A percentile compares a stretch with the other conserved stretches of the same genome.
Conservation (phyloP, 2,329 filamentous ascomycete species). For the Calonectria pseudoreteaudii region DNA sequence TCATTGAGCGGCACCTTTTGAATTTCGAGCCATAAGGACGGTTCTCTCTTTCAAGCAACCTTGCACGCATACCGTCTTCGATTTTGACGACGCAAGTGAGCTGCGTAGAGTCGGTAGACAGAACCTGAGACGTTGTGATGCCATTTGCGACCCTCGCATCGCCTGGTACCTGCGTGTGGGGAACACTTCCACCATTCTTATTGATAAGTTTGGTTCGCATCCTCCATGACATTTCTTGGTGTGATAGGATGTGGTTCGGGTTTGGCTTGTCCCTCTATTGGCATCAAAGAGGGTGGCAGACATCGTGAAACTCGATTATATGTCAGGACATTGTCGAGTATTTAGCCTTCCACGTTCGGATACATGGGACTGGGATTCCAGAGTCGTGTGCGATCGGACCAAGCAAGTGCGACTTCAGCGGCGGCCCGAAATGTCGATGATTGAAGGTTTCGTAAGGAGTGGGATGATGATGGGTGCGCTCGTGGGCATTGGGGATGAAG, state of each 20-base stretch:
- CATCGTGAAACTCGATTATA: slow-evolving; percentile 11
- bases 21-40: slow-evolving; percentile 7
- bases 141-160: background rate
- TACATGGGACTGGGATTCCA: background rate
- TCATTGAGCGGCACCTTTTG: background rate
- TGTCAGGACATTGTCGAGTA: background rate
- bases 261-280: background rate
- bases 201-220: background rate
- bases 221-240: background rate
- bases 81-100: background rate
- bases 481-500: slow-evolving; percentile 13
- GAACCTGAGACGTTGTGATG: background rate
- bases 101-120: background rate
- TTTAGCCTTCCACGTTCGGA: background rate
- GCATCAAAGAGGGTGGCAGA: background rate
- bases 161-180: background rate
- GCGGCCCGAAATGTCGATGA: slow-evolving; percentile 12
- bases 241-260: background rate
- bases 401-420: background rate
- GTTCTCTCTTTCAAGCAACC: slow-evolving; percentile 1
- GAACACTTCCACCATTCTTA: too few species aligned
- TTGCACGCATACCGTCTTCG: background rate
- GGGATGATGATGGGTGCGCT: slow-evolving; percentile 23
- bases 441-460: slow-evolving; percentile 14
- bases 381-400: slow-evolving; percentile 9